Percentiles rank a stretch among this genome's conserved stretches.
Evolutionary conservation across 2,329 filamentous ascomycete genomes (phyloP).

Genomic region (Aspergillus brasiliensis): DNA sequence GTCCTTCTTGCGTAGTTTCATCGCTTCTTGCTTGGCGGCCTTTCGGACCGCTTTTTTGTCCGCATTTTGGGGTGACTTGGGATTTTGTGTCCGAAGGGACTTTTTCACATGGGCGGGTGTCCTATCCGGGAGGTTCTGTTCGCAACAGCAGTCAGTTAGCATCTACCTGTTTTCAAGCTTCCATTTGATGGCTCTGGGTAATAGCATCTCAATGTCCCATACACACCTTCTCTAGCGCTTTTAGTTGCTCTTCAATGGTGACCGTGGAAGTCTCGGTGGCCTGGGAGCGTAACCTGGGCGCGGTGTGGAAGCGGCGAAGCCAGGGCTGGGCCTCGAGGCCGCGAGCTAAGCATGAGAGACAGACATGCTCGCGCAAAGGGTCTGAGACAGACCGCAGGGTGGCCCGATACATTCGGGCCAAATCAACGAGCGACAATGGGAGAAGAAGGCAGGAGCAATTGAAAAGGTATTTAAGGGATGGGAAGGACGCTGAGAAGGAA

Average conservation of each 20-base stretch:
- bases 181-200: too few relatives aligned
- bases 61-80: too few relatives aligned
- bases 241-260: not conserved
- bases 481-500: not conserved
- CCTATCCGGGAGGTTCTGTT: not conserved
- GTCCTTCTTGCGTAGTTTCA: not conserved
- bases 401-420: slow-evolving; percentile 40
- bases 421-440: not conserved
- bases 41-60: not conserved
- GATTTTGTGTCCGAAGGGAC: not conserved
- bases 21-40: not conserved
- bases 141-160: not conserved
- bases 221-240: slow-evolving; percentile 10
- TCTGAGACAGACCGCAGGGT: slow-evolving; percentile 41
- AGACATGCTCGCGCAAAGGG: slow-evolving; percentile 39
- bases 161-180: too few relatives aligned
- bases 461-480: not conserved
- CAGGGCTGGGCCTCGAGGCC: slow-evolving; percentile 25
- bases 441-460: not conserved
- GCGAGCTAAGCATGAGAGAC: slow-evolving; percentile 36
- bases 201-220: not conserved
- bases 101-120: not conserved
- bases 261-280: not conserved
- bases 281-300: slow-evolving; percentile 19
- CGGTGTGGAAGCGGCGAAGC: slow-evolving; percentile 30